Conservation (phyloP, 345 rosid genomes). For the Firmiana major region DNA sequence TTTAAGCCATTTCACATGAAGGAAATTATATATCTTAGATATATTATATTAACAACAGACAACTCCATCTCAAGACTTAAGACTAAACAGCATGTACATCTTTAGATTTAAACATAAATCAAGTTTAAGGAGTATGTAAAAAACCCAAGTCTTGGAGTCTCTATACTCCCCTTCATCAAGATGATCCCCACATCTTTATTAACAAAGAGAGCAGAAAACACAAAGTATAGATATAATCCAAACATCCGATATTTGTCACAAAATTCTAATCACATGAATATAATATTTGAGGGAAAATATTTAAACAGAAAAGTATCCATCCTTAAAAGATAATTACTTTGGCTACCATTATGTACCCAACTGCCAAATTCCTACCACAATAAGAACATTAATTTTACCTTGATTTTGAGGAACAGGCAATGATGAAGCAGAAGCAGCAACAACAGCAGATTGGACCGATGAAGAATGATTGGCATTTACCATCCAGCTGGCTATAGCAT, state of each 20-base stretch:
- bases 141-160: background rate
- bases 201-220: background rate
- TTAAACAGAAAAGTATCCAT: background rate
- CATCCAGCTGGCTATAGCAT: conserved; percentile 71
- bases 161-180: background rate
- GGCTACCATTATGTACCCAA: background rate
- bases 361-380: background rate
- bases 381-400: conserved; percentile 34
- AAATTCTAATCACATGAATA: background rate
- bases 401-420: conserved; percentile 51
- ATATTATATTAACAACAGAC: background rate
- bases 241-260: background rate
- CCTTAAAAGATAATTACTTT: background rate
- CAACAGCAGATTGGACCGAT: conserved; percentile 64
- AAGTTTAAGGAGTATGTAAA: background rate
- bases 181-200: background rate
- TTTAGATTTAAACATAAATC: background rate
- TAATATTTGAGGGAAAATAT: background rate
- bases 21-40: background rate
- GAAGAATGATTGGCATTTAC: conserved; percentile 69
- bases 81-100: no score
- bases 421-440: conserved; percentile 55
- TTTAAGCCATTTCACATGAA: background rate
- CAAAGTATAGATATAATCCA: background rate
- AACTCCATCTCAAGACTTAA: background rate